Conservation (phyloP, 176 grass and related monocot genomes). For the Musa troglodytarum region DNA sequence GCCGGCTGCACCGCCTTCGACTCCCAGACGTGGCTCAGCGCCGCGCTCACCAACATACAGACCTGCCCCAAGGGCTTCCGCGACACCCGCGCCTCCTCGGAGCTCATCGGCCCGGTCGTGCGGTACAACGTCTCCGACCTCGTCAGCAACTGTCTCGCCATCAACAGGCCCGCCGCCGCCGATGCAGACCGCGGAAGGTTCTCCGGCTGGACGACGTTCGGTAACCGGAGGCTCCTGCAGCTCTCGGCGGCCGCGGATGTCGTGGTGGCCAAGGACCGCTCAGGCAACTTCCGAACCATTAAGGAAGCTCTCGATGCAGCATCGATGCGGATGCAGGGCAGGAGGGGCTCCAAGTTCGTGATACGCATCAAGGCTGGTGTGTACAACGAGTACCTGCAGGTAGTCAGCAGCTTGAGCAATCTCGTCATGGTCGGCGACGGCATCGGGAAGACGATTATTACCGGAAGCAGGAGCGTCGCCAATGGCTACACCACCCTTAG, state of each 20-base stretch:
- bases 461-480: constrained; percentile 18
- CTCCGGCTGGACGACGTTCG: not conserved
- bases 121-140: not conserved
- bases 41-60: constrained; percentile 12
- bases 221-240: not conserved
- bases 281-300: constrained; percentile 30
- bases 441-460: constrained; percentile 26
- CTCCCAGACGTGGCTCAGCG: constrained; percentile 20
- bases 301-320: constrained; percentile 19
- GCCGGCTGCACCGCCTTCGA: not conserved
- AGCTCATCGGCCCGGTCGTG: not conserved
- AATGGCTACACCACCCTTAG: constrained; percentile 31
- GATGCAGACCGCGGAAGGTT: not conserved
- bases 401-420: constrained; percentile 17
- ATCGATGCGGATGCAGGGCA: not conserved
- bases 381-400: constrained; percentile 23
- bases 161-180: too few relatives aligned
- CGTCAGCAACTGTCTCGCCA: not conserved
- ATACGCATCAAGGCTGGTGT: constrained; percentile 23
- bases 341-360: not conserved
- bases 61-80: constrained; percentile 17
- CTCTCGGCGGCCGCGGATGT: constrained; percentile 15
- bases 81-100: too few relatives aligned
- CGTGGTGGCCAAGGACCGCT: constrained; percentile 23
- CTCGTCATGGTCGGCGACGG: constrained; percentile 31